Percentiles rank a stretch among this genome's conserved stretches.
Conservation (phyloP, 257 asterid genomes). For the Penstemon davidsonii region DNA sequence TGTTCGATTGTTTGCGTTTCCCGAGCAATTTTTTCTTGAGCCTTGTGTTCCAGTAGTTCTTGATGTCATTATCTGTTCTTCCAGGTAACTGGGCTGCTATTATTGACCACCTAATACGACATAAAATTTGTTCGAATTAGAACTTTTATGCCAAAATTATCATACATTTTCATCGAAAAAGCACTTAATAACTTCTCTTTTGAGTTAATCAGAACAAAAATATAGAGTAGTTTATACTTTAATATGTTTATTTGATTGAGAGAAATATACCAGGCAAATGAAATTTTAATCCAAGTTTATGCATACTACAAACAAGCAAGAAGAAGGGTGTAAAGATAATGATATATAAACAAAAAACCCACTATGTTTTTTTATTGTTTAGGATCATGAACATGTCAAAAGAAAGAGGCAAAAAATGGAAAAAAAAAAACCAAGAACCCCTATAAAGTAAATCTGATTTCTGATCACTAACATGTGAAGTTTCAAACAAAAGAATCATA, state of each 20-base stretch:
- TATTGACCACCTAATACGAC: constrained; percentile 75
- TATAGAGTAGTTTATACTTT: too few relatives aligned
- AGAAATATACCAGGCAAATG: too few relatives aligned
- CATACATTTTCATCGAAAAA: too few relatives aligned
- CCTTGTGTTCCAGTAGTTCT: constrained; percentile 91
- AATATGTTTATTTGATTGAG: too few relatives aligned
- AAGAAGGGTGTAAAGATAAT: too few relatives aligned
- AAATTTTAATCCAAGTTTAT: too few relatives aligned
- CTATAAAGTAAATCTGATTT: constrained; percentile 5
- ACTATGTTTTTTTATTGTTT: not conserved
- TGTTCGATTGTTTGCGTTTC: constrained; percentile 55
- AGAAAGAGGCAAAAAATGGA: not conserved
- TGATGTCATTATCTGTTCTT: constrained; percentile 92
- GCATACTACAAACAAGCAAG: too few relatives aligned
- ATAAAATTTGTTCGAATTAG: constrained; percentile 18
- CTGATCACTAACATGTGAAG: constrained; percentile 29
- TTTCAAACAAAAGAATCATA: constrained; percentile 35
- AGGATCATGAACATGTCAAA: constrained; percentile 5
- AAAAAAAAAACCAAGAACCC: too few relatives aligned
- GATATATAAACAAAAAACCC: too few relatives aligned
- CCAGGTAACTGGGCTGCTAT: constrained; percentile 97
- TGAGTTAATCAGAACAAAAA: too few relatives aligned
- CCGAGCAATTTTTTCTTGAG: constrained; percentile 85
- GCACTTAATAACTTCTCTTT: too few relatives aligned
- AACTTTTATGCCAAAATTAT: not conserved